These are phyloP conservation scores for Oxytropis ochrocephala DNA, from an alignment of 306 rosid species.

Conservation along the genomic window DNA sequence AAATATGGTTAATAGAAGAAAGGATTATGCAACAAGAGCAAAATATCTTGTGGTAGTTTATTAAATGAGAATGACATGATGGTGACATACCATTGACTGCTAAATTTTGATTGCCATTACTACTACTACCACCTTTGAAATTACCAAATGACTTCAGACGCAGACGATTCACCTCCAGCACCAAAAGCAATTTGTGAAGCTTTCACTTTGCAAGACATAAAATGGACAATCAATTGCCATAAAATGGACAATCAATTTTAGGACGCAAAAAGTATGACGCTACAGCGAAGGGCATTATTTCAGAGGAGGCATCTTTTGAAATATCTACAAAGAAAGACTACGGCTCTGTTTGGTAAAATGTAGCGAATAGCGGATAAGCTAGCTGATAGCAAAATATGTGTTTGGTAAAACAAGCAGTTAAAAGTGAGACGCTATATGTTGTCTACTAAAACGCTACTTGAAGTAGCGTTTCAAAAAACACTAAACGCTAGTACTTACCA, in stretches of 20 bases:
- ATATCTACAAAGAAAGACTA: not conserved
- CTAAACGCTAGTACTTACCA: no score
- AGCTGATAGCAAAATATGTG: no score
- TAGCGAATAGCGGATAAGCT: no score
- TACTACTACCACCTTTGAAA: conserved; percentile 26
- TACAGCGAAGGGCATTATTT: not conserved
- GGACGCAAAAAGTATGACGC: not conserved
- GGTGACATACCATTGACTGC: conserved; percentile 35
- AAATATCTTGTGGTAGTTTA: not conserved
- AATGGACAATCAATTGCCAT: not conserved
- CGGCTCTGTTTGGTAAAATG: no score
- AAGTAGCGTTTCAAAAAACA: no score
- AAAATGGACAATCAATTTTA: no score
- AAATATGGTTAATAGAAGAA: conserved; percentile 14
- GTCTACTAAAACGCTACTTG: no score
- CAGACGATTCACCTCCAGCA: conserved; percentile 47
- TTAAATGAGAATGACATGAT: conserved; percentile 1
- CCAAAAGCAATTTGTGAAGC: conserved; percentile 73
- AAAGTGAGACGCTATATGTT: no score
- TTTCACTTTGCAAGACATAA: conserved; percentile 44
- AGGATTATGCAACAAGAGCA: conserved; percentile 15
- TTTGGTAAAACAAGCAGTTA: no score
- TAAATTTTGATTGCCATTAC: conserved; percentile 25
- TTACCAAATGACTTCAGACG: conserved; percentile 39
- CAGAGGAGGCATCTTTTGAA: no score